phyloP scores from a whole-genome alignment of 2,329 filamentous ascomycete species.

The Thelonectria olida region DNA sequence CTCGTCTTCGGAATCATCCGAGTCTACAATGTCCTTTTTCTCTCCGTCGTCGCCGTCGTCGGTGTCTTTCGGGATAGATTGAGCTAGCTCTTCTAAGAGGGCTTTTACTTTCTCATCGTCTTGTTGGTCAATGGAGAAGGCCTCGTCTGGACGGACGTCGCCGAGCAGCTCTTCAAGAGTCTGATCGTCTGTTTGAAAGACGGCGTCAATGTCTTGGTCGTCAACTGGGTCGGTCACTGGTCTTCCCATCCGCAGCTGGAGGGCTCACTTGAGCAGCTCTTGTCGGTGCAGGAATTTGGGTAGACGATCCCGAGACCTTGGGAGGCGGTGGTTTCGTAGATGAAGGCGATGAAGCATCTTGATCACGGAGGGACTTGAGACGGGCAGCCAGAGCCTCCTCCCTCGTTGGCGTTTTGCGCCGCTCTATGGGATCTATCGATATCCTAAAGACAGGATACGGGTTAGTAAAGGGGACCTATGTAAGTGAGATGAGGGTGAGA shows the following conservation, averaged over 20 bases:
- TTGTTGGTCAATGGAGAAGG: conserved; percentile 32
- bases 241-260: not conserved
- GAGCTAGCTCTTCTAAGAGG: conserved; percentile 49
- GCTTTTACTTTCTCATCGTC: conserved; percentile 46
- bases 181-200: conserved; percentile 60
- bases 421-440: conserved; percentile 51
- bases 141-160: conserved; percentile 50
- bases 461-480: too few relatives aligned
- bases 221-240: conserved; percentile 13
- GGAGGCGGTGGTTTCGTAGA: conserved; percentile 14
- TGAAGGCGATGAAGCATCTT: conserved; percentile 41
- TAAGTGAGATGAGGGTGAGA: not conserved
- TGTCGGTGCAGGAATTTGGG: not conserved
- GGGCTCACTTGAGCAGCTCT: conserved; percentile 6
- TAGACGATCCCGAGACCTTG: not conserved
- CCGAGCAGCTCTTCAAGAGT: conserved; percentile 62
- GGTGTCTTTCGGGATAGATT: conserved; percentile 43
- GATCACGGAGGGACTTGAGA: conserved; percentile 60
- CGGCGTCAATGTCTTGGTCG: conserved; percentile 48
- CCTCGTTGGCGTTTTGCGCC: conserved; percentile 52
- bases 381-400: conserved; percentile 63
- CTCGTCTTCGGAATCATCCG: conserved; percentile 62
- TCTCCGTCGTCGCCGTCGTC: conserved; percentile 1
- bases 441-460: conserved; percentile 25
- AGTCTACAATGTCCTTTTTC: conserved; percentile 30